A percentile compares a stretch with the other conserved stretches of the same genome.
These are phyloP conservation scores for Tritrichomonas musculus DNA, from an alignment of 208 protist species.

Conservation along the genomic window DNA sequence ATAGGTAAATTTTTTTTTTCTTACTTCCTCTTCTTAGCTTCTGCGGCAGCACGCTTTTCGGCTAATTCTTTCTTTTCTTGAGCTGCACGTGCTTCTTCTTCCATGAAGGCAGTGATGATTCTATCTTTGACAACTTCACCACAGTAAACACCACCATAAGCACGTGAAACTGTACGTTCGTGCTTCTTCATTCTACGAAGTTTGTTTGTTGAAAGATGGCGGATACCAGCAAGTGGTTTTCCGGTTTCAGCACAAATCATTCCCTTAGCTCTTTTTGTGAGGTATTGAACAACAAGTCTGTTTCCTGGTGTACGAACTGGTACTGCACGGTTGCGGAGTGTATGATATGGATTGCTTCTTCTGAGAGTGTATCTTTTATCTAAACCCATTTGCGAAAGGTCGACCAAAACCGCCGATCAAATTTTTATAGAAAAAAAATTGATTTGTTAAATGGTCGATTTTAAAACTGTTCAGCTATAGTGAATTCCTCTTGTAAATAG, in stretches of 20 bases:
- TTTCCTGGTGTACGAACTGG: conserved; percentile 29
- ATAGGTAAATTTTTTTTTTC: not conserved
- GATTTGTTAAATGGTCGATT: no score
- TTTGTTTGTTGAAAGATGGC: not conserved
- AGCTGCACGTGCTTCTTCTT: not conserved
- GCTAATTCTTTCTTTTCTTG: no score
- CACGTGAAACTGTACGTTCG: conserved; percentile 4
- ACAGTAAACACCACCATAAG: conserved; percentile 25
- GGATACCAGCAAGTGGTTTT: not conserved
- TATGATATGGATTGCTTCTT: not conserved
- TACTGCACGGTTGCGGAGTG: conserved; percentile 16
- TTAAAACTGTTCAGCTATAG: no score
- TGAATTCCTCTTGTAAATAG: no score
- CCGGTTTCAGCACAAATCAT: not conserved
- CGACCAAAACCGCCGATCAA: not conserved
- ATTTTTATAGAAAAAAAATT: no score
- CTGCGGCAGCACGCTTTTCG: not conserved
- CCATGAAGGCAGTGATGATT: conserved; percentile 28
- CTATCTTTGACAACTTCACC: not conserved
- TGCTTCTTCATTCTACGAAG: not conserved
- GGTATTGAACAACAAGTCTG: conserved; percentile 14
- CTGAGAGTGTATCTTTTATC: conserved; percentile 15
- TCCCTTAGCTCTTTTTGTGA: not conserved
- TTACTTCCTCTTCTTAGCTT: conserved; percentile 2
- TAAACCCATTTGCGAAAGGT: not conserved